Percentiles rank a stretch among this genome's conserved stretches.
phyloP scores from a whole-genome alignment of 2,329 filamentous ascomycete species.

The Knufia fluminis region DNA sequence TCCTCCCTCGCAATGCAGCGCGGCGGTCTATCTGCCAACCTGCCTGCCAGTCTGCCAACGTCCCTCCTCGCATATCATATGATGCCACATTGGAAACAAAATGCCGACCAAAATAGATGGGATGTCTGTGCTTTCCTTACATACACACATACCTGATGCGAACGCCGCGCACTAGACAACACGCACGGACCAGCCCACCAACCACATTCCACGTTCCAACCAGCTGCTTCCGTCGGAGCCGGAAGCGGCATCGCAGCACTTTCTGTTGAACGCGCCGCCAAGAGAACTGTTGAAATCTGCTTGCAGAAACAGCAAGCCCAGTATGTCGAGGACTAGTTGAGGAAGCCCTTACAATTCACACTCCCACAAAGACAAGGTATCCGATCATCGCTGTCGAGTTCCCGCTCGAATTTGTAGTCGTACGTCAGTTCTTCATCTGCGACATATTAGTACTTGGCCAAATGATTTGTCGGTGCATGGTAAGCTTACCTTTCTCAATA shows the following conservation, averaged over 20 bases:
- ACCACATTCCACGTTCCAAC: not conserved
- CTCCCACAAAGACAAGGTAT: constrained; percentile 97
- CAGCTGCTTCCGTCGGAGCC: no score
- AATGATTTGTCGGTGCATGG: not conserved
- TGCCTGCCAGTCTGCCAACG: no score
- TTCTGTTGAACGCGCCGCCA: not conserved
- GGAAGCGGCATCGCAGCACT: not conserved
- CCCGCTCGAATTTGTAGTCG: constrained; percentile 99
- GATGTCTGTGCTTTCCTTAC: constrained; percentile 1
- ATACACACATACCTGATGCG: not conserved
- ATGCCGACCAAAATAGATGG: not conserved
- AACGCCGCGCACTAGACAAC: not conserved
- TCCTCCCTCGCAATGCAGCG: no score
- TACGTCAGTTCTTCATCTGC: constrained; percentile 97
- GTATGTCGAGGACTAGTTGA: constrained; percentile 57
- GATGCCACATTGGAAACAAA: not conserved
- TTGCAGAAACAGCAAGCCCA: not conserved
- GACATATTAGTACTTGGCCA: not conserved
- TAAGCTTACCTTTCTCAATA: constrained; percentile 80
- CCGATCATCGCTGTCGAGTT: constrained; percentile 86
- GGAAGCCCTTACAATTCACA: constrained; percentile 93
- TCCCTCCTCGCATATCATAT: no score
- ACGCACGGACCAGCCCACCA: not conserved
- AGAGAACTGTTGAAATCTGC: not conserved
- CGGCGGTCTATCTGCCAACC: no score